Evolutionary conservation across 2,329 filamentous ascomycete species (phyloP), one percentile per base, ranked within the genome.

Genomic region (Monilinia vaccinii-corymbosi): DNA sequence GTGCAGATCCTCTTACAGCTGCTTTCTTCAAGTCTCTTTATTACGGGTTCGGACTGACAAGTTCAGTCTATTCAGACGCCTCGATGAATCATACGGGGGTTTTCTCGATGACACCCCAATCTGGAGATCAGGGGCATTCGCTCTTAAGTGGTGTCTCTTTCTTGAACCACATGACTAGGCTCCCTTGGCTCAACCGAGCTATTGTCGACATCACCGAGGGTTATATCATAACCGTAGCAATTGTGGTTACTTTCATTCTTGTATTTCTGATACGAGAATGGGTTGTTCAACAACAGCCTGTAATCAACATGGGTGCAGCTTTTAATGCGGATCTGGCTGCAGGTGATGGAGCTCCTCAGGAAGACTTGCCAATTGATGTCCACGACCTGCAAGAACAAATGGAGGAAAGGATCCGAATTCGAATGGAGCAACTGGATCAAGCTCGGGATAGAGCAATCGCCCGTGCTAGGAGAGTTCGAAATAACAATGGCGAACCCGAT

Each of bases 221-320:
- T 4, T 92, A 96, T 71, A 83, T 97, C 51, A 96, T 99, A 66
- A 99, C 93, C 0, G 77, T 97, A 7, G 76, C 95, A 13, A 90
- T 97, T 55, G 93, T 99, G 9, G 81, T 96, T 48, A 91, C 88
- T 61, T 99, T 97, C 73, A 97, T 99, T 61, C 77, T 99, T n/a
- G 86, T 99, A 46, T 99, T 99, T 67, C 76, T 99, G 4, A 97
- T 99, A 50, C 80, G 95, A 50, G 94, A 99, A 75, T 99, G 96
- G 81, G 94, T 99, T 55, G 91, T 99, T 11, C 94, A 99, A 72
- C 94, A 99, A 72, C 94, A 99, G 71, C 94, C 93, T 6, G 87
- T 92, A 65, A 87, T 94, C 66, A 95, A 96, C 68, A 86, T 94
- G 77, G 87, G 85, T 0, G 86, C 68, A 74, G 64, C 75, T 71